Base-by-base conservation (phyloP, 202 grass and related monocot species). In the Zoysia matrella region DNA sequence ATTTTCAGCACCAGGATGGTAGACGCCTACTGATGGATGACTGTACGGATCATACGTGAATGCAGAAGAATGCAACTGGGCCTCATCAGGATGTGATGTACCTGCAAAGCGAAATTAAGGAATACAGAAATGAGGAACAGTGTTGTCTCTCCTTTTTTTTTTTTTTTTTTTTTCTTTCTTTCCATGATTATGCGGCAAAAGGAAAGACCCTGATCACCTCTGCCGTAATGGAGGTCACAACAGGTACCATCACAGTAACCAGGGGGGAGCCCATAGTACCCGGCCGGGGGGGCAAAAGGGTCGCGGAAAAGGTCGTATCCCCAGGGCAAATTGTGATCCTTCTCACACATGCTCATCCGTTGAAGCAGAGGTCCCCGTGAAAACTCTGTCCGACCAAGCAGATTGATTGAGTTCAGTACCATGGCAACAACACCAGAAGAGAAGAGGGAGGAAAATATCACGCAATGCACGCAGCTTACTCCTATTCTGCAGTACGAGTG, bases 271-370 rank as follows among this genome's bases (percentile, higher is more conserved):
- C 79, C 92, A 67, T 91, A 93, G 79, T 91, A 98, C 13, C 58
- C 85, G 8, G 53, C 7, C 11, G 75, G 43, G 62, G 58, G 69
- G 78, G 84, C 84, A 85, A 91, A 94, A 61, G 93, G 89, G 56
- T 89, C 84, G 50, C 42, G 87, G 61, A 99, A 92, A 67, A 95
- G 83, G 52, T 92, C 87, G 36, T 87, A 85, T 72, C 81, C 93
- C 96, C 96, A 99, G 41, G 72, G 90, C 57, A 76, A 77, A 80
- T 81, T 87, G 67, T 88, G 91, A 81, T 95, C 92, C 84, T 83
- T 86, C 80, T 95, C 88, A 46, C 84, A 91, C 88, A 94, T 94
- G 81, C 57, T 92, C 86, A 89, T 94, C 52, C 79, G 79, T 58
- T 57, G 85, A 75, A n/a, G n/a, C n/a, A n/a, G n/a, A n/a, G n/a